Evolutionary conservation across 805 yeast species (phyloP).

Genomic region (Tetrapisispora phaffii): DNA sequence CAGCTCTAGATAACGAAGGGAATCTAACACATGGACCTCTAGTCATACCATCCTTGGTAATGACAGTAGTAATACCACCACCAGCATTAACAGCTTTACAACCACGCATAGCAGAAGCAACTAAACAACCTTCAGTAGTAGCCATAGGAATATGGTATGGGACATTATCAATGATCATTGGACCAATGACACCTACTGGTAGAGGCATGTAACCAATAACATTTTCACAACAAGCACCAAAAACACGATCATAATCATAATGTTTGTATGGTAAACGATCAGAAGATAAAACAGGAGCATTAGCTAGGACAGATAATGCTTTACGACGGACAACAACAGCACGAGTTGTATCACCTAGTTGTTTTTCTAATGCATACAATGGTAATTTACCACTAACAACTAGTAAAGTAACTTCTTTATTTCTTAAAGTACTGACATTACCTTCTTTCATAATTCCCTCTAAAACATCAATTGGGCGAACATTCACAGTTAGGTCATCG

Average conservation of each 20-base stretch:
- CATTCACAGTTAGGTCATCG: constrained; percentile 27
- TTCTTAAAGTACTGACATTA: constrained; percentile 48
- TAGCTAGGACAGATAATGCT: constrained; percentile 76
- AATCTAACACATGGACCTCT: constrained; percentile 97
- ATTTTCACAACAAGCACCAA: constrained; percentile 98
- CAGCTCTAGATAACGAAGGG: constrained; percentile 75
- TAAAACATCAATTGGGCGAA: constrained; percentile 58
- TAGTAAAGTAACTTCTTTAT: constrained; percentile 66
- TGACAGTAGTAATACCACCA: constrained; percentile 87
- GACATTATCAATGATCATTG: constrained; percentile 79
- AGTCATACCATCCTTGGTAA: constrained; percentile 96
- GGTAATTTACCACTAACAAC: constrained; percentile 75
- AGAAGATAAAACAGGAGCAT: constrained; percentile 68
- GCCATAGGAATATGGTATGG: constrained; percentile 96
- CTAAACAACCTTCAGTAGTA: constrained; percentile 97
- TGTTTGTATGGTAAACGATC: constrained; percentile 65
- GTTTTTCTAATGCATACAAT: constrained; percentile 87
- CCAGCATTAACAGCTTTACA: constrained; percentile 97
- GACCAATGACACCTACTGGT: constrained; percentile 98
- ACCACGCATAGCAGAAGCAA: constrained; percentile 98
- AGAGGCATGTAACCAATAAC: constrained; percentile 94
- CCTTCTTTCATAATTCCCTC: constrained; percentile 59
- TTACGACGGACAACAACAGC: constrained; percentile 91
- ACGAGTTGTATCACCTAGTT: constrained; percentile 75
- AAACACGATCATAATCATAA: constrained; percentile 90